Evolutionary conservation across 495 filamentous ascomycete species (phyloP), one percentile per base, ranked within the genome.

Genomic region (Aspergillus nanangensis): DNA sequence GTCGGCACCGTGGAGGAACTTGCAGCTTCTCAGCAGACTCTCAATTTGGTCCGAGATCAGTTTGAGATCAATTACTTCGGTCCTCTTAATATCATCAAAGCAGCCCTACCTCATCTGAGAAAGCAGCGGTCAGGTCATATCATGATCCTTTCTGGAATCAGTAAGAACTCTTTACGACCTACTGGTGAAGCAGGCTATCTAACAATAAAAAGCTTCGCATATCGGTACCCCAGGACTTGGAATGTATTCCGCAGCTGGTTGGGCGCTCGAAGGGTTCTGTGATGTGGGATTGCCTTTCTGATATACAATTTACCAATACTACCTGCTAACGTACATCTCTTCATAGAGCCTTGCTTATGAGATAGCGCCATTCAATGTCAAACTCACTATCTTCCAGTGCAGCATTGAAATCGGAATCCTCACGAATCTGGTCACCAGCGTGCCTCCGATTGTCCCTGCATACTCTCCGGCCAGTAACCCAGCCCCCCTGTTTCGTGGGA

Each of bases 201-300:
- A 44, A 70, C 48, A 17, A 43, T 5, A 18, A 39, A 20, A 37
- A 80, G 76, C 88, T 23, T 90, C 88, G 5, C 89, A 95, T 65
- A 84, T 98, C 52, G 93, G 91, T 21, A 96, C 92, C 2, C 93
- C 93, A 0, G 88, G 90, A 11, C 79, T 97, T 62, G 79, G 87
- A 34, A 86, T 93, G 75, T 94, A 93, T 62, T 90, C 88, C 55
- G 90, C 93, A 35, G 83, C 88, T 19, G 89, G 88, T 32, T 96
- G 94, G 90, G 93, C 92, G 7, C 78, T 97, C 5, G 93, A 98
- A 66, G 93, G 93, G n/a, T 96, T 93, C 63, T 95, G 90, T 67
- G 92, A 96, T 65, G 78, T 80, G 51, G 47, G 71, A 50, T 27
- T 27, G 13, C 14, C 19, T 1, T n/a, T 37, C 9, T 47, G 36